phyloP scores from a whole-genome alignment of 1,139 yeast species.

The Lodderomyces theae region DNA sequence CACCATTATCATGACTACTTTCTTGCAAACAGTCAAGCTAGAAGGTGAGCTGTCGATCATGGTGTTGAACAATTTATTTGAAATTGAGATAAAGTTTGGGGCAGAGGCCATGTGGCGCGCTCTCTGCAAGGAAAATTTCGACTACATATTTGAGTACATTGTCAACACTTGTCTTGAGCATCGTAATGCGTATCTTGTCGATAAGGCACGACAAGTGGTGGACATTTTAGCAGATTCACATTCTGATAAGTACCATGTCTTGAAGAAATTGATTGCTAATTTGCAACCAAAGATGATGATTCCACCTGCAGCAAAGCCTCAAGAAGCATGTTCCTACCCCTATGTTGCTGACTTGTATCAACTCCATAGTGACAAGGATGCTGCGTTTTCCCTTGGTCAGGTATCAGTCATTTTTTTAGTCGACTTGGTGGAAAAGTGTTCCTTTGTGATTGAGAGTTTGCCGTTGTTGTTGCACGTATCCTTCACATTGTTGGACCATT shows the following conservation, averaged over 20 bases:
- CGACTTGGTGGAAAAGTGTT: constrained; percentile 62
- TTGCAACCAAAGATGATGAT: constrained; percentile 86
- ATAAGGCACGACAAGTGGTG: constrained; percentile 74
- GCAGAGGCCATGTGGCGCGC: constrained; percentile 90
- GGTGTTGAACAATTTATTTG: constrained; percentile 81
- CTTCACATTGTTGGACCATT: constrained; percentile 82
- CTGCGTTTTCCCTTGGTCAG: constrained; percentile 85
- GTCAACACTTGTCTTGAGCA: constrained; percentile 67
- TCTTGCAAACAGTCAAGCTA: neutral
- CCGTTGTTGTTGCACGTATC: constrained; percentile 84
- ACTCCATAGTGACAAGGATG: constrained; percentile 59
- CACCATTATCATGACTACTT: constrained; percentile 17
- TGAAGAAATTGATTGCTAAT: constrained; percentile 64
- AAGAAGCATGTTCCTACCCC: constrained; percentile 40
- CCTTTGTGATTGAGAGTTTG: constrained; percentile 49
- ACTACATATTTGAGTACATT: constrained; percentile 68
- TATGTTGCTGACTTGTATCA: constrained; percentile 72
- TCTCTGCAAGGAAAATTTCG: constrained; percentile 64
- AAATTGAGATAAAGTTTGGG: constrained; percentile 76
- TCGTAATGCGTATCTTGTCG: constrained; percentile 73
- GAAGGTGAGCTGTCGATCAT: constrained; percentile 44
- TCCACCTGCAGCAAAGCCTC: constrained; percentile 47
- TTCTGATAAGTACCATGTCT: constrained; percentile 52
- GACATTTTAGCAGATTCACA: constrained; percentile 67
- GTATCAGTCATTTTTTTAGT: constrained; percentile 80